Evolutionary conservation across 768 basidiomycete genomes (phyloP), one percentile per base, ranked within the genome.

Genomic region (Pulveroboletus sp.): DNA sequence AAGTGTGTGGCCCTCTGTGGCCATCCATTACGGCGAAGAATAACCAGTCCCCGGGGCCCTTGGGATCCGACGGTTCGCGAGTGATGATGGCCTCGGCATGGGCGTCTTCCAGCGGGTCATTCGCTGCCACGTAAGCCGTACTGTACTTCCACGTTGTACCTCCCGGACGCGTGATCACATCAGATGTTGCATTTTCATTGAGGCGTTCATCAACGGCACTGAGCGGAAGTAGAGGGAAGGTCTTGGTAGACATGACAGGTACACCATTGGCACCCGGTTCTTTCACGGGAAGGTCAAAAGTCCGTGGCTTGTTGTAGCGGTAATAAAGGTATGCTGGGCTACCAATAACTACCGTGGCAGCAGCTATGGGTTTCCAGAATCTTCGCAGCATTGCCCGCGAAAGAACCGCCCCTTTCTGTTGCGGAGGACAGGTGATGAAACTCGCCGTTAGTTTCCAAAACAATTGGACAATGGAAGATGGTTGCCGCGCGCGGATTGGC

Each of bases 1-100:
- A 93, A 2, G 95, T 98, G 44, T 90, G 78, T 31, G 71, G 79
- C 1, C 96, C 96, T 2, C 81, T 74, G 64, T 98, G 96, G 3
- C 93, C 93, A 58, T 93, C 93, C 83, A 95, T 87, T 30, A 95
- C 83, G 2, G 90, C 73, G 60, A 92, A 93, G 68, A 95, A 88
- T 36, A 92, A 73, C 51, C 87, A 77, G 60, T 90, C 89, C 13
- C 86, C 86, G 2, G 79, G 77, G 0, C 73, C 73, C 4, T 78
- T 74, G 10, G 78, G 73, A 56, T 84, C 80, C n/a, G 78, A 70
- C 4, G 70, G 71, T 60, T 88, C 82, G 32, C 83, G 75, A 55
- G 78, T 65, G 42, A 95, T 71, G 53, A 93, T 72, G 48, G 83
- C 81, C 51, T 78, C 76, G 4, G 88, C 80, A 55, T 85, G 79